Evolutionary conservation across 768 basidiomycete genomes (phyloP), one percentile per base, ranked within the genome.

Genomic region (Daedaleopsis nitida): DNA sequence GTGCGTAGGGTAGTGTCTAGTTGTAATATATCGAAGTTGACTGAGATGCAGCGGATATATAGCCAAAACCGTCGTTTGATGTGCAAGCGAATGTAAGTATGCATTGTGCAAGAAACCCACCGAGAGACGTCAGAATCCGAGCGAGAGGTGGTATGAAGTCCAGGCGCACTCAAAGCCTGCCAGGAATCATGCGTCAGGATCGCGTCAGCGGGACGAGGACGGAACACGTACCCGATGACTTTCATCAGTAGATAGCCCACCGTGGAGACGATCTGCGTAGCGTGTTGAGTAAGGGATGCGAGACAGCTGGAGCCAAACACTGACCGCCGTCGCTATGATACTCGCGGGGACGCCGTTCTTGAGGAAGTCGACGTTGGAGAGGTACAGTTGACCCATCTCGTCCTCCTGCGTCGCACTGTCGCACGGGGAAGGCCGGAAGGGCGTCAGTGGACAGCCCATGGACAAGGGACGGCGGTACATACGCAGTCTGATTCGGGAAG

Each of bases 401-500:
- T 98, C 91, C 70, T 97, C 96, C 73, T 96, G 92, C 8, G 93
- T 92, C 5, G 93, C 92, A 52, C 91, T 93, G 53, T n/a, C 53
- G 42, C 47, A 24, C 21, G 23, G 11, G 13, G 9, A 24, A 27
- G 23, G 10, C 13, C 19, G 17, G 19, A 12, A 10, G 23, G 1
- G 12, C 9, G 6, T 24, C 21, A 27, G 13, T 3, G 11, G 11
- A 17, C 39, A 42, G n/a, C n/a, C 10, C 1, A 23, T 32, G 44
- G 51, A n/a, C 43, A 32, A 32, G 7, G 4, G 27, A 32, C 7
- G 27, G 7, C 27, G 27, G 38, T 14, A 84, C 91, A 68, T 75
- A 96, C 95, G 94, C 94, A 52, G 94, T 95, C 76, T 97, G 94
- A 74, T 98, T 97, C 0, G 96, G 96, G 80, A 98, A 99, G n/a